These are phyloP conservation scores for Aspergillus nanangensis DNA, from an alignment of 495 filamentous ascomycete genomes.

Conservation along the genomic window DNA sequence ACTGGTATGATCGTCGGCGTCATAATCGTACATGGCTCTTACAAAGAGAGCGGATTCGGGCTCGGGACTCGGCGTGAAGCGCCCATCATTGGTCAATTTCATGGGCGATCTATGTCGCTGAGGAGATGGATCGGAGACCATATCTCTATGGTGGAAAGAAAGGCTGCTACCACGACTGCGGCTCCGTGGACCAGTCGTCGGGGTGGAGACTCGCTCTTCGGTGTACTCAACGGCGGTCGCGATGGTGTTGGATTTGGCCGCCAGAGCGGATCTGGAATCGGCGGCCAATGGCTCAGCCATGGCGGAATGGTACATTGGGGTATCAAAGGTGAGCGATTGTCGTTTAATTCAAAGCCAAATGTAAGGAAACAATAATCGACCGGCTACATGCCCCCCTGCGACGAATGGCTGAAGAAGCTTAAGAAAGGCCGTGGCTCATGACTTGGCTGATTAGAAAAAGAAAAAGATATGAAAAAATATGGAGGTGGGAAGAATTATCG, in stretches of 20 bases:
- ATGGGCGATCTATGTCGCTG: constrained; percentile 26
- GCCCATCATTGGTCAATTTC: constrained; percentile 37
- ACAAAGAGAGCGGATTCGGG: constrained; percentile 82
- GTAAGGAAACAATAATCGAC: constrained; percentile 2
- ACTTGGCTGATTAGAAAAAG: constrained; percentile 17
- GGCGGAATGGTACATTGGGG: constrained; percentile 34
- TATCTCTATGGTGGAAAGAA: constrained; percentile 20
- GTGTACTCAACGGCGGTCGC: constrained; percentile 45
- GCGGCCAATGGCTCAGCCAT: constrained; percentile 30
- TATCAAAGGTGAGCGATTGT: constrained; percentile 12
- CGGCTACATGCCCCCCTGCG: constrained; percentile 15
- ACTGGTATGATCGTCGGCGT: constrained; percentile 93
- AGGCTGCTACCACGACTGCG: constrained; percentile 28
- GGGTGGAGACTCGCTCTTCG: constrained; percentile 36
- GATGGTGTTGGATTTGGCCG: constrained; percentile 32
- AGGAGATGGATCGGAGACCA: constrained; percentile 23
- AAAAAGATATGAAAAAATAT: too few species aligned
- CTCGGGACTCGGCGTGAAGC: constrained; percentile 61
- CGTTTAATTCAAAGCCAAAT: background rate
- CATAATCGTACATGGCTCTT: constrained; percentile 94
- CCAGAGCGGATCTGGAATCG: constrained; percentile 29
- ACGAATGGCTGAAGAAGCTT: constrained; percentile 15
- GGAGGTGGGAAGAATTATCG: too few species aligned
- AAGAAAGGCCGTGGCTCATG: constrained; percentile 20
- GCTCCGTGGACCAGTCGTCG: constrained; percentile 27